Base-by-base conservation (phyloP, 768 basidiomycete genomes). In the Pulveroboletus sp. region DNA sequence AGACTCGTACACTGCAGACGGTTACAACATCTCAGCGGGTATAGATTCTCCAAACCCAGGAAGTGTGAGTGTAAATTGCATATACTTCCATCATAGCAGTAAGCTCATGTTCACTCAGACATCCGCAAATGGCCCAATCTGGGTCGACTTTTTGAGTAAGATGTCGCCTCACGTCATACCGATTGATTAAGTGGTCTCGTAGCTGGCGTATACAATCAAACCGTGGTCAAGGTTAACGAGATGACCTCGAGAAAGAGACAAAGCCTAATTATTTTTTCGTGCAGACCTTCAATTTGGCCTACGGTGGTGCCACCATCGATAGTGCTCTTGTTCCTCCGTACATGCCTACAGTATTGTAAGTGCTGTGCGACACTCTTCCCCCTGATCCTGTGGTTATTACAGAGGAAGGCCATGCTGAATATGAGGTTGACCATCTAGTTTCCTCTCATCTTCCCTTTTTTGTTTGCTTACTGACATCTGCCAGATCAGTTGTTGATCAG, bases 261-360 rank as follows among this genome's bases (percentile, higher is more conserved):
- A 8, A 35, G 24, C 15, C 18, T 56, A 7, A 55, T 21, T 10
- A 8, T 24, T 5, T n/a, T 8, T 30, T 32, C 4, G 32, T 38
- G 18, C 69, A 80, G 57, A 82, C 80, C 0, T 86, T 82, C 64
- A 80, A 86, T 67, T 80, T 79, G 52, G 85, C 84, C 0, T 81
- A 77, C 47, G 80, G 83, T 21, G 84, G 80, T 27, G 84, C 82
- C 21, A 84, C 82, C 27, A 84, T 84, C 52, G 75, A 85, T 56
- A 69, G 76, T 6, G 72, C 57, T 28, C 73, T 86, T 31, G 83
- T 86, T 32, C 54, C 71, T 4, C 81, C 82, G 5, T 81, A 74
- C 56, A 51, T 58, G 33, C 71, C 80, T 0, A 76, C 73, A 1
- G 79, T 83, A 13, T 64, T 79, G 41, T 80, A 75, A 9, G 62